Conservation (phyloP, 176 grass and related monocot species). For the Aegilops tauschii region DNA sequence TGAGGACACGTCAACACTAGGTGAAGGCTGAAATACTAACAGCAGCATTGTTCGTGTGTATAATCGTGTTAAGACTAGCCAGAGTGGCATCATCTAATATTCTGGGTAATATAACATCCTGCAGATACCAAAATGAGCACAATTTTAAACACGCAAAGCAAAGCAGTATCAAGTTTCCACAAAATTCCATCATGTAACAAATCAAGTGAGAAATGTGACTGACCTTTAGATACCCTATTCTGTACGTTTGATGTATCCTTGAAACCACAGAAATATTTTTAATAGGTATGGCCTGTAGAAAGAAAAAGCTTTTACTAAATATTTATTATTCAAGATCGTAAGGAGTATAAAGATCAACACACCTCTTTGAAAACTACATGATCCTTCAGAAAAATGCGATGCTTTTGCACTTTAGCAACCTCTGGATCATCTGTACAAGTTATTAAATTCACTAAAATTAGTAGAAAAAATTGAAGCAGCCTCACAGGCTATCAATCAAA, state of each 20-base stretch:
- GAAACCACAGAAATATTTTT: constrained; percentile 84
- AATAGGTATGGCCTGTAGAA: constrained; percentile 79
- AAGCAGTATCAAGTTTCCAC: constrained; percentile 3
- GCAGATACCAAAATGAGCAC: constrained; percentile 25
- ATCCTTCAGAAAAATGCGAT: constrained; percentile 91
- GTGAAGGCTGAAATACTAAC: constrained; percentile 59
- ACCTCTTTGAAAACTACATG: constrained; percentile 99
- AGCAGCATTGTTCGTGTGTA: constrained; percentile 87
- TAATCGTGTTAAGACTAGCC: constrained; percentile 82
- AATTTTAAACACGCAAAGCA: constrained; percentile 19
- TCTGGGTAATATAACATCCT: constrained; percentile 97
- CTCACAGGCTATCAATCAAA: constrained; percentile 12
- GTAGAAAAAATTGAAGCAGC: neutral
- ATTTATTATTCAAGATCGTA: constrained; percentile 5
- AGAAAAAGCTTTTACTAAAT: constrained; percentile 32
- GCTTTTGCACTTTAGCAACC: constrained; percentile 74
- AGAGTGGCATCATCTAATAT: constrained; percentile 84
- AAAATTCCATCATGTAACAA: neutral
- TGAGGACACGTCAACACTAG: constrained; percentile 15
- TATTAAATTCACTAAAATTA: constrained; percentile 20
- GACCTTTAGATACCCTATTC: constrained; percentile 98
- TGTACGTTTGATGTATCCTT: constrained; percentile 96
- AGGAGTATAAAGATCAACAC: constrained; percentile 31
- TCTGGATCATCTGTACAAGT: constrained; percentile 82
- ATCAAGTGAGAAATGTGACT: constrained; percentile 4